These are phyloP conservation scores for Ascochyta rabiei DNA, from an alignment of 2,329 filamentous ascomycete genomes.

Conservation along the genomic window DNA sequence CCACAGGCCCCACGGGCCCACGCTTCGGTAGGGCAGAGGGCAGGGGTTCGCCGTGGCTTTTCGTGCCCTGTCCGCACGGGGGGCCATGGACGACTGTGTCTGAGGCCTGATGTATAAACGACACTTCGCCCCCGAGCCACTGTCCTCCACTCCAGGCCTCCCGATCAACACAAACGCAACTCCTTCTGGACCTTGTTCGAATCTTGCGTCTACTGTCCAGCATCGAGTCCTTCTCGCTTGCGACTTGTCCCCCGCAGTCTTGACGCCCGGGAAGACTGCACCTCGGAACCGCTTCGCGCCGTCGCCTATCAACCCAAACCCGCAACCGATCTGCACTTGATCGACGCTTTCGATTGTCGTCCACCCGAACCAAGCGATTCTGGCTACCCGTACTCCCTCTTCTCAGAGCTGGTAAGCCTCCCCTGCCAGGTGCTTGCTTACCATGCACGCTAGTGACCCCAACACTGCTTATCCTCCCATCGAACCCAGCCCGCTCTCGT, in stretches of 20 bases:
- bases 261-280: constrained; percentile 31
- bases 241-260: constrained; percentile 34
- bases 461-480: constrained; percentile 15
- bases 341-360: constrained; percentile 2
- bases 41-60: constrained; percentile 43
- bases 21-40: constrained; percentile 41
- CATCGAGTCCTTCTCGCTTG: constrained; percentile 22
- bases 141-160: constrained; percentile 38
- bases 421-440: constrained; percentile 32
- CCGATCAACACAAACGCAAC: constrained; percentile 38
- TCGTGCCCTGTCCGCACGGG: constrained; percentile 38
- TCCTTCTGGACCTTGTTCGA: constrained; percentile 27
- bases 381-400: constrained; percentile 20
- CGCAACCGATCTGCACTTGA: constrained; percentile 36
- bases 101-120: constrained; percentile 45
- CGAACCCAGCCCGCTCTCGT: constrained; percentile 13
- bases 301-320: constrained; percentile 28
- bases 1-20: constrained; percentile 39
- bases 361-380: constrained; percentile 5
- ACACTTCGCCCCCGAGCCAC: constrained; percentile 44
- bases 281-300: constrained; percentile 30
- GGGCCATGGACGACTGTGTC: constrained; percentile 34
- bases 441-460: constrained; percentile 6
- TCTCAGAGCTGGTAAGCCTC: constrained; percentile 42
- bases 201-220: constrained; percentile 16